Evolutionary conservation across 2,329 filamentous ascomycete species (phyloP), one percentile per base, ranked within the genome.

Genomic region (Aspergillus jensenii): DNA sequence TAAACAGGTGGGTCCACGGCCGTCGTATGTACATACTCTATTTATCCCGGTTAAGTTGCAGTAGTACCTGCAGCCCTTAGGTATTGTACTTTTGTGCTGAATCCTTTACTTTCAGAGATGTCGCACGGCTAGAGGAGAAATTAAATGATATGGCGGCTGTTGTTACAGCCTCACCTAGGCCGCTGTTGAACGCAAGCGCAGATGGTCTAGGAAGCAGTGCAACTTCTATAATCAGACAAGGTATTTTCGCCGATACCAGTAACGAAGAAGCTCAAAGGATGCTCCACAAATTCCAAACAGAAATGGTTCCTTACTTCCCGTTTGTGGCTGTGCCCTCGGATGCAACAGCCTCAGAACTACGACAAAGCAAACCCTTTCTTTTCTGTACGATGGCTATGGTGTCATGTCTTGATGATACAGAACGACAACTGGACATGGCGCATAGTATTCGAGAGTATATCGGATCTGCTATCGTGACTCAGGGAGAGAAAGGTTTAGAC

Each of bases 401-500:
- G 15, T 37, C 35, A 37, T 37, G 35, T 9, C 1, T 15, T 3
- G 35, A n/a, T 37, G 5, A 37, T 37, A n/a, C 14, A n/a, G 6
- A 37, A 6, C 35, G 35, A n/a, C 35, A 37, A 8, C 14, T 37
- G 0, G 15, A 1, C 35, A 37, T 37, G 35, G 35, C 35, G 1
- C 35, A 7, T 37, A n/a, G 15, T n/a, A n/a, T 37, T 6, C 4
- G 35, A n/a, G 14, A 37, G 15, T 37, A n/a, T 15, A n/a, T n/a
- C 1, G 35, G 35, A 14, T 14, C 12, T 37, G 5, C 35, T 15
- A 37, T 37, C 49, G 50, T 83, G 0, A 71, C 79, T 1, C 71
- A 75, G 57, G 74, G 75, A 17, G 73, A 80, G 40, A 69, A 69
- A 33, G 73, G 69, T 15, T 56, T 82, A 8, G 79, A 81, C 55